Conservation (phyloP, 2,329 filamentous ascomycete species). For the Verticillium klebahnii region DNA sequence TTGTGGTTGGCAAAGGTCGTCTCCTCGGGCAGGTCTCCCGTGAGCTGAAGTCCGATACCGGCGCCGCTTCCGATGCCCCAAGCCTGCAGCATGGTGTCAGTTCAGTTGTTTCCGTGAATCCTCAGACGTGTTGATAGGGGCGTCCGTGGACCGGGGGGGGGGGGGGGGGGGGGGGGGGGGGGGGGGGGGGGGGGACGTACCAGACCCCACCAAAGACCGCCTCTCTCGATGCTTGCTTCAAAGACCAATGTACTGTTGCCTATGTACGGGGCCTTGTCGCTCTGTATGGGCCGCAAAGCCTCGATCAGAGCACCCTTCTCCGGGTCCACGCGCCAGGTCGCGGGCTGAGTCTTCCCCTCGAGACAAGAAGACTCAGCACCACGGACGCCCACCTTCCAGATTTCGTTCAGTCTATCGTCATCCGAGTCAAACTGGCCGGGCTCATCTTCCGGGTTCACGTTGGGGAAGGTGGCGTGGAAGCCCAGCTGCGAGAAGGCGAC, state of each 20-base stretch:
- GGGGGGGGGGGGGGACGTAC: too few relatives aligned
- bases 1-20: conserved; percentile 23
- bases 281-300: conserved; percentile 24
- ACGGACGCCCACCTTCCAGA: conserved; percentile 32
- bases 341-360: conserved; percentile 27
- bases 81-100: background rate
- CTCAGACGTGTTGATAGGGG: too few relatives aligned
- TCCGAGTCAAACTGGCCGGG: conserved; percentile 23
- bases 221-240: conserved; percentile 28
- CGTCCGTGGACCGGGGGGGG: conserved; percentile 15
- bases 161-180: too few relatives aligned
- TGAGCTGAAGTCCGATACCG: conserved; percentile 10
- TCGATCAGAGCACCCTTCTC: conserved; percentile 27
- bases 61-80: conserved; percentile 6
- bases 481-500: conserved; percentile 26
- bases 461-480: conserved; percentile 22
- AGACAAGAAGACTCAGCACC: conserved; percentile 28
- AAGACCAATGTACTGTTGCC: conserved; percentile 32
- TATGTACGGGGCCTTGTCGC: conserved; percentile 15
- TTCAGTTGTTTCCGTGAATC: background rate
- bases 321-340: conserved; percentile 26
- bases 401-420: conserved; percentile 23
- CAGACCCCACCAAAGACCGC: conserved; percentile 32
- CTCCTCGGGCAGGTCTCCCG: conserved; percentile 4
- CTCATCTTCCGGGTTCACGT: conserved; percentile 15